Conservation (phyloP, 805 yeast species). For the Candida methanosorbosa region DNA sequence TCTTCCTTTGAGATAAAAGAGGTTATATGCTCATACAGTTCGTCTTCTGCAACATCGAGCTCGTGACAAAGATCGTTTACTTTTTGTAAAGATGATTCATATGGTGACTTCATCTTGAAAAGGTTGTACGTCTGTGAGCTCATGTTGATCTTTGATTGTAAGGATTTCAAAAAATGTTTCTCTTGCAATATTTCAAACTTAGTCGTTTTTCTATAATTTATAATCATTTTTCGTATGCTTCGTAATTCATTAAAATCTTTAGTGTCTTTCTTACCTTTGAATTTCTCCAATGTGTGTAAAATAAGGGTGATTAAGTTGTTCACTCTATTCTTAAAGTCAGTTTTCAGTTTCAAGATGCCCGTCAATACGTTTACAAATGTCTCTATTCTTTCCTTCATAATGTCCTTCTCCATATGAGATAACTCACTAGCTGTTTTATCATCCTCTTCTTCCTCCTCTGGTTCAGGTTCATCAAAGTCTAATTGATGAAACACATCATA, state of each 20-base stretch:
- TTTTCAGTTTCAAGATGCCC: conserved; percentile 12
- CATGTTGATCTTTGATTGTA: conserved; percentile 12
- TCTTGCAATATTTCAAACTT: conserved; percentile 9
- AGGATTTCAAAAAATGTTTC: conserved; percentile 6
- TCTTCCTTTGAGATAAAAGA: conserved; percentile 23
- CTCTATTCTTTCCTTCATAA: conserved; percentile 14
- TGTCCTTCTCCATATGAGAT: background rate
- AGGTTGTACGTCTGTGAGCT: conserved; percentile 11
- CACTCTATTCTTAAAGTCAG: conserved; percentile 7
- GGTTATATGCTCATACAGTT: conserved; percentile 22
- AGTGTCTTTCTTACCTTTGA: conserved; percentile 1
- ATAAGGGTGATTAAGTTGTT: conserved; percentile 8
- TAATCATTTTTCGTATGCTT: background rate
- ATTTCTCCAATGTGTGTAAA: conserved; percentile 5
- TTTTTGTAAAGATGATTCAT: background rate
- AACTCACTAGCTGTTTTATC: background rate
- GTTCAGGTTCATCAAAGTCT: background rate
- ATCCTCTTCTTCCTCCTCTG: background rate
- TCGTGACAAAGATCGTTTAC: background rate
- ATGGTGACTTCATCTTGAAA: conserved; percentile 9
- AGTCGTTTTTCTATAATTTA: conserved; percentile 4
- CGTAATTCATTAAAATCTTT: background rate
- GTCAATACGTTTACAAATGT: conserved; percentile 15
- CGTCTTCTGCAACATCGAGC: conserved; percentile 16
- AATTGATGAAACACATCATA: conserved; percentile 33